Evolutionary conservation across 2,329 filamentous ascomycete genomes (phyloP), one percentile per base, ranked within the genome.

Genomic region (Aureobasidium leucospermi): DNA sequence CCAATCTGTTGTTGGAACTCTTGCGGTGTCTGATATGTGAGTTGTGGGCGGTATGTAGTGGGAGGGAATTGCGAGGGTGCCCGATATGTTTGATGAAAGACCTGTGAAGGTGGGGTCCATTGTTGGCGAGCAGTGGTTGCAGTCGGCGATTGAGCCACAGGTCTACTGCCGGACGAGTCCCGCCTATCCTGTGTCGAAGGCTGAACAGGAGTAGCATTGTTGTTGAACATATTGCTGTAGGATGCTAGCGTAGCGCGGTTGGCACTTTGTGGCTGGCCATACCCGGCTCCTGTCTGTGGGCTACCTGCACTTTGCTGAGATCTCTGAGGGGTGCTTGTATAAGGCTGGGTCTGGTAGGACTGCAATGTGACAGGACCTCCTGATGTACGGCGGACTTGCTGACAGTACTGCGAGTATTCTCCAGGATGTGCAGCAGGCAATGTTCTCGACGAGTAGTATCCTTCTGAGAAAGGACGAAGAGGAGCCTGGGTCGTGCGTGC

Each of bases 1-100:
- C 64, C 64, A 34, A 76, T 68, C 52, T 77, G 74, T 36, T 70
- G 69, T 60, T 74, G 74, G 43, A 78, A 78, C 2, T 77, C 74
- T 52, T 75, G 72, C 11, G 74, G 64, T 2, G 74, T 76, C 59
- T 76, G 74, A 61, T 78, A 76, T 31, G 72, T 73, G 16, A 73
- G 69, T 11, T 68, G 64, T 38, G 60, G 61, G 28, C 61, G 62
- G 15, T 46, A 42, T 9, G 51, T 13, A 23, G 36, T 28, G 6
- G 43, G 42, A 34, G 53, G 58, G 8, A 29, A 32, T 29, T 42
- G 60, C n/a, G 41, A 19, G 16, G 58, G 48, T 11, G 58, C 46
- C 28, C 53, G 45, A 41, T 58, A 51, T 28, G 63, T 51, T 13
- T 57, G 53, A 15, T 62, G 63, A 32, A 62, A 65, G 29, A 65